Evolutionary conservation across 2,329 filamentous ascomycete genomes (phyloP), one percentile per base, ranked within the genome.

Genomic region (Diaporthe sp.): DNA sequence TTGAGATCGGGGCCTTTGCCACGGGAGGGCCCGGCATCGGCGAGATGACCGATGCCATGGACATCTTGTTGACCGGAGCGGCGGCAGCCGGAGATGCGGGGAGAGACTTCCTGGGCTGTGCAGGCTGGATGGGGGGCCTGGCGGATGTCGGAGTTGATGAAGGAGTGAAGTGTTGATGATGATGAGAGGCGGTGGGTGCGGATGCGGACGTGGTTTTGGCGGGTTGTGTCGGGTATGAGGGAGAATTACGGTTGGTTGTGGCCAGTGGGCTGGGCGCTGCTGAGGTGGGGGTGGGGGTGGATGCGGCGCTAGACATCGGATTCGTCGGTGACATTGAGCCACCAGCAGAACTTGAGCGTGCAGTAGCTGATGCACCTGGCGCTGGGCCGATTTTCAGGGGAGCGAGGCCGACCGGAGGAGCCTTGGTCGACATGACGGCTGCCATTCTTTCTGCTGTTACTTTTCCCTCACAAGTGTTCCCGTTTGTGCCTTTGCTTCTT

Each of bases 31-130:
- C 80, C 28, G 84, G 81, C 71, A 81, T 82, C 25, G 88, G 85
- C 61, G 85, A 86, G 76, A 88, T 83, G 79, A 87, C 84, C 72
- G 87, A 85, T 12, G 87, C 85, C 86, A 89, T 88, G 73, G 85
- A 83, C 83, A 87, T 86, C 78, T 82, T 87, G 79, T 87, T 85
- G 80, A 84, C 81, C 7, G 77, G 74, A 4, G 67, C 25, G 37
- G 72, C n/a, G 25, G 75, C 49, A 44, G 68, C 68, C 63, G 75
- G 57, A 42, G 65, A 58, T 25, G 72, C 74, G 13, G 75, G 75
- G 10, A 77, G 75, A 28, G 75, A 75, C 53, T 67, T 77, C 37
- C 75, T 77, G 22, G 73, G 70, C 37, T 74, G 73, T 17, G 63
- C 75, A 25, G 75, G 75, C 39, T 77, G 73, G 34, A 77, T 77